Conservation (phyloP, 805 yeast species). For the Candida lessepsii region DNA sequence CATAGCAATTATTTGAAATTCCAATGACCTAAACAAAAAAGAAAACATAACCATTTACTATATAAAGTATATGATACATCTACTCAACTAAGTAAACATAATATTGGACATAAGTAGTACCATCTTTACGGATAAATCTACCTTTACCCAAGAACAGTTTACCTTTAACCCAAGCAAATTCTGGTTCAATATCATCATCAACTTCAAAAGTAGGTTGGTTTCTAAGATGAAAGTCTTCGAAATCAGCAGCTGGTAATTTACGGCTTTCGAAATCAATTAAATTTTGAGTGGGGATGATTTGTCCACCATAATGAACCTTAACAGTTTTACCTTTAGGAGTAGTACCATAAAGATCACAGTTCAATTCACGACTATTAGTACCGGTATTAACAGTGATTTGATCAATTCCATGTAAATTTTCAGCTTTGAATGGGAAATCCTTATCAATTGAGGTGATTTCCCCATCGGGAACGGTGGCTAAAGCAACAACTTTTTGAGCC, state of each 20-base stretch:
- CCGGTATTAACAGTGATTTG: conserved; percentile 40
- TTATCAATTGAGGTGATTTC: conserved; percentile 30
- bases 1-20: too few species aligned
- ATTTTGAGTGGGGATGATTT: conserved; percentile 35
- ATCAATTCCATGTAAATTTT: conserved; percentile 44
- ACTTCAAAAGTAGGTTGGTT: conserved; percentile 46
- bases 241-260: conserved; percentile 27
- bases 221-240: conserved; percentile 50
- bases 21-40: too few species aligned
- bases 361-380: conserved; percentile 33
- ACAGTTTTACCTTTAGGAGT: conserved; percentile 44
- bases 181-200: conserved; percentile 41
- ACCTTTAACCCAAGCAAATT: conserved; percentile 49
- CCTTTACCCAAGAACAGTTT: conserved; percentile 59
- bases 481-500: background rate
- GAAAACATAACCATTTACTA: too few species aligned
- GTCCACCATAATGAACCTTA: conserved; percentile 48
- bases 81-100: conserved; percentile 36
- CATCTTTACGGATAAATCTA: conserved; percentile 51
- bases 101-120: conserved; percentile 54
- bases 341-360: conserved; percentile 50
- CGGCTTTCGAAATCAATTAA: conserved; percentile 34
- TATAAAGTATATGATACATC: background rate
- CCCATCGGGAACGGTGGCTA: conserved; percentile 22
- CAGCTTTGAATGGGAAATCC: conserved; percentile 31